phyloP scores from a whole-genome alignment of 2,329 filamentous ascomycete species.

The Hortaea sp. region DNA sequence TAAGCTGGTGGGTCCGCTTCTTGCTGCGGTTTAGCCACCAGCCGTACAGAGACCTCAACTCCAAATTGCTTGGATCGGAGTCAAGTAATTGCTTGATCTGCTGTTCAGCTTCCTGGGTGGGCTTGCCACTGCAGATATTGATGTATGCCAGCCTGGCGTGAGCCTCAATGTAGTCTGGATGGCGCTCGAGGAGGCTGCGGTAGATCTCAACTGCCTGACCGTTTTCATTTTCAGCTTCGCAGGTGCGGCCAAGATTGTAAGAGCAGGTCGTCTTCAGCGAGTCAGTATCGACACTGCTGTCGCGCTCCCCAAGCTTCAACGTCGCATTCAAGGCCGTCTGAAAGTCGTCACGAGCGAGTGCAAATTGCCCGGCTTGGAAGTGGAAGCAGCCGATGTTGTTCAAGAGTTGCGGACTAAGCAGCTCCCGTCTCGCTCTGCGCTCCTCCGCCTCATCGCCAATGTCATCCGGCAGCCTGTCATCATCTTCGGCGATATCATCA shows the following conservation, averaged over 20 bases:
- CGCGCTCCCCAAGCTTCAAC: conserved; percentile 66
- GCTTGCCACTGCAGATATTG: conserved; percentile 60
- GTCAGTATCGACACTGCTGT: conserved; percentile 72
- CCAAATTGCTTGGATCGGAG: conserved; percentile 71
- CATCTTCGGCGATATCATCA: conserved; percentile 62
- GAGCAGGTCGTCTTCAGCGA: conserved; percentile 91
- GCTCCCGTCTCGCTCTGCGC: conserved; percentile 54
- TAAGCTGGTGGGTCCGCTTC: conserved; percentile 69
- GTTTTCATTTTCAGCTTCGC: conserved; percentile 71
- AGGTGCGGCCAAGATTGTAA: conserved; percentile 89
- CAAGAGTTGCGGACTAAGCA: conserved; percentile 77
- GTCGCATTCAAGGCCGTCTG: conserved; percentile 86
- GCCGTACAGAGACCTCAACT: conserved; percentile 85
- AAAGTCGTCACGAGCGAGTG: conserved; percentile 74
- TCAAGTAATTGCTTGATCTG: conserved; percentile 78
- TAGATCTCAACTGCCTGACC: conserved; percentile 85
- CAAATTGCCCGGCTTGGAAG: conserved; percentile 75
- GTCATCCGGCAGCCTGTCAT: conserved; percentile 41
- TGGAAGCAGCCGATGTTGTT: conserved; percentile 98
- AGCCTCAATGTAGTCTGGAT: conserved; percentile 84
- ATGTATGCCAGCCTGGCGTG: conserved; percentile 84
- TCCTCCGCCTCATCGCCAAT: conserved; percentile 26
- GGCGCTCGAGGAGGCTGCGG: conserved; percentile 71
- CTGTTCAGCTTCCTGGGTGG: conserved; percentile 68
- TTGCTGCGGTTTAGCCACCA: conserved; percentile 91